phyloP scores from a whole-genome alignment of 345 rosid genomes.

The Bruguiera gymnorhiza region DNA sequence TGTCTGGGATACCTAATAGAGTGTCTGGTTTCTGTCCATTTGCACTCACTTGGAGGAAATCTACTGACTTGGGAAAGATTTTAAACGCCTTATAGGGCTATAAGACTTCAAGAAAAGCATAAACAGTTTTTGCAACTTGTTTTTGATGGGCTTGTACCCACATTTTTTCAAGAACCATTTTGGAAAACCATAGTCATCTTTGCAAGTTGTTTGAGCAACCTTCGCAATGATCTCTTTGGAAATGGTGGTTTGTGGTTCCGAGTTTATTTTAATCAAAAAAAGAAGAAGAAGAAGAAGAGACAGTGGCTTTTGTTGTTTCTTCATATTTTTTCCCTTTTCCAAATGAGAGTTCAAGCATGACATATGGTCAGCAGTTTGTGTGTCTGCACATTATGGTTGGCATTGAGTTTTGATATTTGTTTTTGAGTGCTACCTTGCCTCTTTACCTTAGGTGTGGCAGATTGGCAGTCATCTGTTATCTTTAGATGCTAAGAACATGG shows the following conservation, averaged over 20 bases:
- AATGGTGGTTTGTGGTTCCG: background rate
- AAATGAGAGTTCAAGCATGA: background rate
- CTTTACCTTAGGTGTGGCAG: no score
- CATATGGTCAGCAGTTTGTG: background rate
- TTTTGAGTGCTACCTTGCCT: background rate
- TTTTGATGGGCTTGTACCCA: background rate
- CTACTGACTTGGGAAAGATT: constrained; percentile 8
- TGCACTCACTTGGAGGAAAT: constrained; percentile 16
- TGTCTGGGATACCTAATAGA: constrained; percentile 19
- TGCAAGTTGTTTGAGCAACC: no score
- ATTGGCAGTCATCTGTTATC: no score
- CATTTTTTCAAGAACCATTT: background rate
- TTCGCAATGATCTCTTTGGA: no score
- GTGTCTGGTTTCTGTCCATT: background rate
- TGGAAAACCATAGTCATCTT: background rate
- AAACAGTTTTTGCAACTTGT: background rate
- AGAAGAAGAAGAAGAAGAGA: no score
- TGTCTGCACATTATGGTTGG: background rate
- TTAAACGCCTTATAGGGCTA: background rate
- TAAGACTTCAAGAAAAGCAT: background rate
- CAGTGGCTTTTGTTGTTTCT: no score
- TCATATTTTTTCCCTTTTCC: background rate
- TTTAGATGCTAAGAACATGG: no score
- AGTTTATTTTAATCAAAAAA: background rate
- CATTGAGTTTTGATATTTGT: background rate